Percentiles rank a stretch among this genome's conserved stretches.
Conservation (phyloP, 305 asterid genomes). For the Salvia sclarea region DNA sequence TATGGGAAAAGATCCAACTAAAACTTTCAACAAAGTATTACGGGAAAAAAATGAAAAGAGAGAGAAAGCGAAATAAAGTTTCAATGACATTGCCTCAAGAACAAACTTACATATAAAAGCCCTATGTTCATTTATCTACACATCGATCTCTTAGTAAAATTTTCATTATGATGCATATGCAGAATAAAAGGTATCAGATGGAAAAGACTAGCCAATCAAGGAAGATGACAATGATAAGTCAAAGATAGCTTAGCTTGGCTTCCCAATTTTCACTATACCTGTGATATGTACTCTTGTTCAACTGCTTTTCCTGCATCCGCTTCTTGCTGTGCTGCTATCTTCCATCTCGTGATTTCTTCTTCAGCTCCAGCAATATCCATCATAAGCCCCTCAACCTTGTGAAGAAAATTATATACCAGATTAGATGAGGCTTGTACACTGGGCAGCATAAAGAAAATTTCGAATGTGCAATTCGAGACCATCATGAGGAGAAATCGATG, state of each 20-base stretch:
- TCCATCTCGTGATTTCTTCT: conserved; percentile 96
- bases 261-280: conserved; percentile 46
- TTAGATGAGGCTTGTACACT: conserved; percentile 13
- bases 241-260: conserved; percentile 27
- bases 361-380: conserved; percentile 83
- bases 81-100: conserved; percentile 10
- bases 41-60: not conserved
- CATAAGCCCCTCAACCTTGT: conserved; percentile 95
- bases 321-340: conserved; percentile 93
- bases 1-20: conserved; percentile 2
- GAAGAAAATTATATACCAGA: conserved; percentile 20
- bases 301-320: conserved; percentile 95
- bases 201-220: conserved; percentile 19
- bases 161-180: not conserved
- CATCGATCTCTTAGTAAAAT: conserved; percentile 19
- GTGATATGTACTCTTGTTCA: conserved; percentile 71
- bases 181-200: conserved; percentile 4
- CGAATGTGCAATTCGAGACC: conserved; percentile 11
- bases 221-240: conserved; percentile 23
- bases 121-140: not conserved
- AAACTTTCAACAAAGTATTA: not conserved
- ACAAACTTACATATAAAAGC: conserved; percentile 14
- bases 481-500: conserved; percentile 10
- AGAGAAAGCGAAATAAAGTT: not conserved
- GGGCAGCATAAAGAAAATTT: not conserved